These are phyloP conservation scores for Lanmaoa rubissima DNA, from an alignment of 768 basidiomycete species.

Conservation along the genomic window DNA sequence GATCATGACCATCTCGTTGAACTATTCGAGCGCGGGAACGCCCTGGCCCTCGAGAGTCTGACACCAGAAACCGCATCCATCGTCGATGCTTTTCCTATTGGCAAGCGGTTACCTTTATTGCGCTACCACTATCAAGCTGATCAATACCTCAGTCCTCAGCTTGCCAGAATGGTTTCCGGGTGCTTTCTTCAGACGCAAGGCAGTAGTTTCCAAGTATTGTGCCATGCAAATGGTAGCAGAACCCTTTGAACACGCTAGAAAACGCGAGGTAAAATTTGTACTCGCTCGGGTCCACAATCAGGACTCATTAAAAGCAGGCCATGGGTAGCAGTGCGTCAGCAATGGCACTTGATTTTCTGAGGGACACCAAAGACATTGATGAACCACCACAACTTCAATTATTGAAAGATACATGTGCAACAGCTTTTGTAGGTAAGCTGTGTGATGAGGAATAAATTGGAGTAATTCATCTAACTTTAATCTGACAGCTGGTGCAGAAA, in stretches of 20 bases:
- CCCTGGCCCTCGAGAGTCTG: slow-evolving; percentile 10
- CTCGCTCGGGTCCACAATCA: not conserved
- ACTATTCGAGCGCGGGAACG: slow-evolving; percentile 35
- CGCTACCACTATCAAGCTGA: not conserved
- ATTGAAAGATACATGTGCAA: slow-evolving; percentile 10
- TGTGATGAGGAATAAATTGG: not conserved
- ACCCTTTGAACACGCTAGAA: slow-evolving; percentile 14
- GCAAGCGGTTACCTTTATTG: slow-evolving; percentile 2
- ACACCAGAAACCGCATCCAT: slow-evolving; percentile 17
- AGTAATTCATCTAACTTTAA: not conserved
- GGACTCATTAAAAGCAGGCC: slow-evolving; percentile 6
- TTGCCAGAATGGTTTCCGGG: slow-evolving; percentile 28
- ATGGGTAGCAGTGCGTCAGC: slow-evolving; percentile 11
- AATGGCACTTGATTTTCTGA: slow-evolving; percentile 13
- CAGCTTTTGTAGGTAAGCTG: slow-evolving; percentile 19
- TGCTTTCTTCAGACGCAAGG: slow-evolving; percentile 27
- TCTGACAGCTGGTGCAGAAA: slow-evolving; percentile 20
- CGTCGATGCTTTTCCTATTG: slow-evolving; percentile 24
- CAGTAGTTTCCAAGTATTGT: slow-evolving; percentile 3
- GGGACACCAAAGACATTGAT: not conserved
- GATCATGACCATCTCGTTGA: slow-evolving; percentile 38
- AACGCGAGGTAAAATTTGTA: slow-evolving; percentile 8
- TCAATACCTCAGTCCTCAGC: slow-evolving; percentile 14
- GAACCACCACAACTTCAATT: slow-evolving; percentile 12
- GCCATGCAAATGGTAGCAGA: slow-evolving; percentile 13